Base-by-base conservation (phyloP, 768 basidiomycete species). In the Tylopilus subfusipes region DNA sequence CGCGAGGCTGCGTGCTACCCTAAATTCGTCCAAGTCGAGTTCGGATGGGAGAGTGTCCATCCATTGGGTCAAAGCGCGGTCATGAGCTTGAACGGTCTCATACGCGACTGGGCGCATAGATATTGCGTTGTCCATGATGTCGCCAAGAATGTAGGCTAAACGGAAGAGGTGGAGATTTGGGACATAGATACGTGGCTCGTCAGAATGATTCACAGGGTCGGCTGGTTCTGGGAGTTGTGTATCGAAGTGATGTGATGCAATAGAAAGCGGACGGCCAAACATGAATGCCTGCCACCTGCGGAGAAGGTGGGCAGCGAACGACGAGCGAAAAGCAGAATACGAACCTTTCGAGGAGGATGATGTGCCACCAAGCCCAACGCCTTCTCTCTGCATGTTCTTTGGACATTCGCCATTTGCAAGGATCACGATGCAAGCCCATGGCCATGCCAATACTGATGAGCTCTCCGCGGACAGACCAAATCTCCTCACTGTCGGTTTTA, bases 321-420 rank as follows among this genome's bases (percentile, higher is more conserved):
- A 50, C 12, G 11, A 31, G 1, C 13, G 6, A 31, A 52, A 58
- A 54, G 40, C 14, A 49, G 36, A 10, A 22, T n/a, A 63, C 81
- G 33, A 49, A 87, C 88, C 89, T 77, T 73, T 92, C 90, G 30
- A 91, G 76, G 49, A 90, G 75, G 34, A 93, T 71, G 56, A 90
- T 88, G 69, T 93, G 88, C 90, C 90, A 93, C 90, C 90, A 93
- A 8, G 88, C 88, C 90, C 90, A 92, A 50, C 90, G 76, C 48
- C 91, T 76, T 53, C 90, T 79, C 67, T 92, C 90, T 33, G 88
- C 85, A 11, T 84, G 72, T 54, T 83, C 83, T 53, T 78, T 77
- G 47, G 78, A 81, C 78, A 90, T 85, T 56, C 80, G 79, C 79
- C 84, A 90, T 66, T 84, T 84, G 42, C 81, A 83, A n/a, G 90